These are phyloP conservation scores for Boletellus ananiceps DNA, from an alignment of 768 basidiomycete species.

Conservation along the genomic window DNA sequence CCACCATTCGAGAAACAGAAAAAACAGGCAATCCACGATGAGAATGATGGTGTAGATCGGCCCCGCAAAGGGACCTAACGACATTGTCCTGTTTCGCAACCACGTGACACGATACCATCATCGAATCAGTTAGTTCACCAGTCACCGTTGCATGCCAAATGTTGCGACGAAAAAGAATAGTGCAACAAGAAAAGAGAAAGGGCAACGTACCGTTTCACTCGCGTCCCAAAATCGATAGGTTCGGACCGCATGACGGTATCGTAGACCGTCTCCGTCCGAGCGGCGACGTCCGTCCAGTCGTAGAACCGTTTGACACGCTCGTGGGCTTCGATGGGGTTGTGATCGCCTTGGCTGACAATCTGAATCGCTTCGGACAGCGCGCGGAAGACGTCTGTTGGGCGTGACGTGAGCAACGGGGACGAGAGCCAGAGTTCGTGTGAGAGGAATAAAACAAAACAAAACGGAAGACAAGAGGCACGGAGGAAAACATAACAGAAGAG, in stretches of 20 bases:
- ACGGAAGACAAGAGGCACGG: too few species aligned
- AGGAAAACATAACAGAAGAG: too few species aligned
- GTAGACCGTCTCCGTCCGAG: constrained; percentile 83
- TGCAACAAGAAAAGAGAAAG: too few species aligned
- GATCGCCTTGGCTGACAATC: constrained; percentile 59
- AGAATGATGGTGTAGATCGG: constrained; percentile 86
- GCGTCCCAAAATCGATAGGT: constrained; percentile 68
- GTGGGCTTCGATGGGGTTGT: constrained; percentile 75
- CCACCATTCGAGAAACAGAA: constrained; percentile 78
- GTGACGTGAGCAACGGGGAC: neutral
- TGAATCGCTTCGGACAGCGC: constrained; percentile 78
- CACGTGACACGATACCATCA: neutral
- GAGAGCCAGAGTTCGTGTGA: neutral
- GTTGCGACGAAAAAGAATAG: too few species aligned
- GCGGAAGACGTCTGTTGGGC: constrained; percentile 66
- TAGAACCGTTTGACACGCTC: constrained; percentile 79
- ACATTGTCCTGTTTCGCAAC: constrained; percentile 56
- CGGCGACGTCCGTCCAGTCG: constrained; percentile 76
- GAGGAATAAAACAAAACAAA: neutral
- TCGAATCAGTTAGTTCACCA: too few species aligned
- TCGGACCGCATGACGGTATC: constrained; percentile 54
- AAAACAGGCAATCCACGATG: constrained; percentile 86
- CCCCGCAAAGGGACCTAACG: constrained; percentile 75
- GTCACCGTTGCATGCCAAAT: too few species aligned
- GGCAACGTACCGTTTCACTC: constrained; percentile 62